Base-by-base conservation (phyloP, 768 basidiomycete genomes). In the Kwoniella newhampshirensis region DNA sequence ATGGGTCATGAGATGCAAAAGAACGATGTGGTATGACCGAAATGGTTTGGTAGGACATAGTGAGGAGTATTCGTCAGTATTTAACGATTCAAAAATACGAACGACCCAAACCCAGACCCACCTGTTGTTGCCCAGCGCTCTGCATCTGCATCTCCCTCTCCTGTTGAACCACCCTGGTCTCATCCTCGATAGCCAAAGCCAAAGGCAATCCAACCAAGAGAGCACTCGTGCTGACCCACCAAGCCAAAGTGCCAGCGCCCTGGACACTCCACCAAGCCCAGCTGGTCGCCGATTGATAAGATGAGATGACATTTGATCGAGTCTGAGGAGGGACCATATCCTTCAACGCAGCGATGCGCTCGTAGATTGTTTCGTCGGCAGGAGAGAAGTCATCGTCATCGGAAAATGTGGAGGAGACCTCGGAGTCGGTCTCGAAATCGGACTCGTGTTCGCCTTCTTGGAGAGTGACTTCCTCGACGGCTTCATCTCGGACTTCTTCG, bases 251-350 rank as follows among this genome's bases (percentile, higher is more conserved):
- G 13, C 96, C 94, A 30, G 85, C 83, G 48, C 88, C 67, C 78
- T 85, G 88, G 45, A 85, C 81, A 6, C 84, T 81, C 57, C 82
- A 83, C 71, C 84, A 87, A 28, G 89, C 51, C 75, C 86, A 83
- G 1, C 82, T 78, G 3, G 85, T 81, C 0, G 89, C 83, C 45
- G 81, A 81, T 25, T 82, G 79, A 54, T 88, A 68, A 50, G 82
- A 82, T 21, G 85, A 80, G 47, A 82, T 77, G 63, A 98, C 84
- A 70, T 79, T 79, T 67, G 88, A 86, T 60, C 96, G 86, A 36
- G 93, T 93, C 8, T 87, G 79, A 21, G 96, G 96, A 6, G 93
- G 87, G 4, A 99, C 85, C 73, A 99, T 98, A 81, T 99, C 94
- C 67, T 88, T 87, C 76, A 99, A 87, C 23, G 94, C 94, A 57